Base-by-base conservation (phyloP, 352 stramenopile species). In the Phytopythium chamaehyphon region DNA sequence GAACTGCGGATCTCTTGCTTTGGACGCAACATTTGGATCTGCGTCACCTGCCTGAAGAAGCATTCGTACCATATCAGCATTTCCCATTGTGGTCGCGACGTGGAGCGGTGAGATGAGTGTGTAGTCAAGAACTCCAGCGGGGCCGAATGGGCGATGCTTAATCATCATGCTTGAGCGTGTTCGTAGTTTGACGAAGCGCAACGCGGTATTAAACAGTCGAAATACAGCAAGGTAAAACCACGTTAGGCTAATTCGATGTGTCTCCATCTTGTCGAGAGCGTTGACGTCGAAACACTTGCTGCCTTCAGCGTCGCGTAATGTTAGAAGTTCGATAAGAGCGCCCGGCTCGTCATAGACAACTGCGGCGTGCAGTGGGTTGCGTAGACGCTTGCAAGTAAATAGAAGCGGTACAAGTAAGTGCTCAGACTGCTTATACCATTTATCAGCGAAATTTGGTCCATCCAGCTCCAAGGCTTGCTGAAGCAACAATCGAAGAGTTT, bases 351-450 rank as follows among this genome's bases (percentile, higher is more conserved):
- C 79, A 48, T 88, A 91, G 18, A 83, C 68, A 10, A 91, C 63
- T 0, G 83, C 83, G 5, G 88, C 76, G 19, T 93, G 83, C 31
- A 93, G 65, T 2, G 83, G 83, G 35, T 93, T 93, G 10, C 74
- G 77, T 23, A 81, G 77, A 1, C 70, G 51, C 8, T 48, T 39
- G 11, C 68, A 54, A 26, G 61, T 51, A 47, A 78, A 31, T 28
- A 83, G 33, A 5, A 77, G 37, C 2, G 65, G 40, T 24, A 48
- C 40, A 0, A 60, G 51, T 21, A 62, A 23, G 15, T 47, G 54
- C 60, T 58, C 40, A 5, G 40, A 50, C 11, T 47, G 51, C 45
- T 73, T 57, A 28, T 88, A 92, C 82, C 82, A 92, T 40, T 82
- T 72, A 11, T 59, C 54, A 2, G 77, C 67, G 59, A 92, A 92